Evolutionary conservation across 2,329 filamentous ascomycete species (phyloP).

Genomic region (Cordyceps fumosorosea): DNA sequence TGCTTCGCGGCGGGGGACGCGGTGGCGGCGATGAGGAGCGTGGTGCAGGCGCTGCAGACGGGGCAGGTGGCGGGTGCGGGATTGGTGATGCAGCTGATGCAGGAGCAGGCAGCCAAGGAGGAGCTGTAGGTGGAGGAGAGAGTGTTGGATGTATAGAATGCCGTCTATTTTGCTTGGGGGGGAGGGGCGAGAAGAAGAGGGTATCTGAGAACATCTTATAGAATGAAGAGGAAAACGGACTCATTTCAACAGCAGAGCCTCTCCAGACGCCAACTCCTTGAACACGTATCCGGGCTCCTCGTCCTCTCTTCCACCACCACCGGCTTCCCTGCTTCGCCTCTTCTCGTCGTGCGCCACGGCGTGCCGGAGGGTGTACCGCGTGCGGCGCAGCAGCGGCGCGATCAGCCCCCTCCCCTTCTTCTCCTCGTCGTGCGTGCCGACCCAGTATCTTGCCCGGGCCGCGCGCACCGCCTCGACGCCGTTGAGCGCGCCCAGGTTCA

Average conservation of each 20-base stretch:
- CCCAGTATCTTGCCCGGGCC: slow-evolving; percentile 53
- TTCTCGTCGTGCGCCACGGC: slow-evolving; percentile 32
- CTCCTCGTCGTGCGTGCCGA: slow-evolving; percentile 59
- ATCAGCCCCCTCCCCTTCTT: slow-evolving; percentile 54
- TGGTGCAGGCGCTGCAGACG: slow-evolving; percentile 23
- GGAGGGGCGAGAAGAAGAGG: not conserved
- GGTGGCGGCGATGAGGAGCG: slow-evolving; percentile 25
- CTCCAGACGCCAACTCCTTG: slow-evolving; percentile 48
- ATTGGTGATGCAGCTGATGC: slow-evolving; percentile 21
- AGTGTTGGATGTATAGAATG: not conserved
- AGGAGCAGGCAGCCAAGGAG: slow-evolving; percentile 20
- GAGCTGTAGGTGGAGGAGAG: not conserved
- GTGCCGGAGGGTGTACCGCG: slow-evolving; percentile 37
- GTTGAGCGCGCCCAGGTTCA: slow-evolving; percentile 59
- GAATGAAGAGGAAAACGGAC: not conserved
- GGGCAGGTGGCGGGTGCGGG: slow-evolving; percentile 24
- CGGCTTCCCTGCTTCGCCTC: not conserved
- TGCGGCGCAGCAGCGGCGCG: slow-evolving; percentile 41
- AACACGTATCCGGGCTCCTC: slow-evolving; percentile 39
- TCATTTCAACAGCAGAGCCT: slow-evolving; percentile 43
- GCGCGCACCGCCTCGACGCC: slow-evolving; percentile 49
- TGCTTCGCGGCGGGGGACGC: slow-evolving; percentile 50
- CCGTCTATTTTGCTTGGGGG: no score
- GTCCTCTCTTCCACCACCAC: slow-evolving; percentile 10
- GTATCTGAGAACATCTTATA: not conserved